Base-by-base conservation (phyloP, 169 alveolate genomes). In the Eimeria zaria region DNA sequence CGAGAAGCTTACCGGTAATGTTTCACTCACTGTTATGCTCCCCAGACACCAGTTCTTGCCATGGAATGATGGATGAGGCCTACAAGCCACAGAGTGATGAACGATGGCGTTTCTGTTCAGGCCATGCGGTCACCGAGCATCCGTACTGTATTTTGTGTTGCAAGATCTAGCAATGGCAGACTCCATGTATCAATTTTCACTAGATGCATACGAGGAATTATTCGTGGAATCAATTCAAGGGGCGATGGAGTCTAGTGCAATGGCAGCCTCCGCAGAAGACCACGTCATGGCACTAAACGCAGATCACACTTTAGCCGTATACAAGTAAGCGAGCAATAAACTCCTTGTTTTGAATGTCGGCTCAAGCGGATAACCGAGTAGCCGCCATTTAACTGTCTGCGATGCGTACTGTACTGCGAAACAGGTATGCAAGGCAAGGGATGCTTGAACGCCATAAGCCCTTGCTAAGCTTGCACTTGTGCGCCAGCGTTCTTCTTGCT, bases 111-210 rank as follows among this genome's bases (percentile, higher is more conserved):
- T n/a, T 92, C 87, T 62, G 30, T 81, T 64, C 89, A 98, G 99
- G 90, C 98, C 99, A 22, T 98, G 99, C 94, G 99, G 99, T 12
- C 97, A 97, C 93, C 98, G 98, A 7, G 99, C 99, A 16, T 98
- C 99, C 0, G 98, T 98, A 22, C 95, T 99, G 76, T 99, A 98
- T 98, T 99, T 99, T 95, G 99, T 99, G 22, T 97, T 99, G 58
- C 98, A 98, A 93, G 99, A 98, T 90, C 97, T 99, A 87, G 98
- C 97, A 71, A 96, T 98, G 91, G 98, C 99, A 30, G 99, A 99
- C 97, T 99, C 99, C 24, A 99, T 99, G 99, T 99, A 99, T 96
- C 98, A 99, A 96, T 99, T 99, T 96, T 98, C 99, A 5, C 97
- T 99, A 83, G 99, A 98, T 39, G 98, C 99, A 89, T 99, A 98